Percentiles rank a stretch among this genome's conserved stretches.
Conservation (phyloP, 805 yeast species). For the Metschnikowia sp. region DNA sequence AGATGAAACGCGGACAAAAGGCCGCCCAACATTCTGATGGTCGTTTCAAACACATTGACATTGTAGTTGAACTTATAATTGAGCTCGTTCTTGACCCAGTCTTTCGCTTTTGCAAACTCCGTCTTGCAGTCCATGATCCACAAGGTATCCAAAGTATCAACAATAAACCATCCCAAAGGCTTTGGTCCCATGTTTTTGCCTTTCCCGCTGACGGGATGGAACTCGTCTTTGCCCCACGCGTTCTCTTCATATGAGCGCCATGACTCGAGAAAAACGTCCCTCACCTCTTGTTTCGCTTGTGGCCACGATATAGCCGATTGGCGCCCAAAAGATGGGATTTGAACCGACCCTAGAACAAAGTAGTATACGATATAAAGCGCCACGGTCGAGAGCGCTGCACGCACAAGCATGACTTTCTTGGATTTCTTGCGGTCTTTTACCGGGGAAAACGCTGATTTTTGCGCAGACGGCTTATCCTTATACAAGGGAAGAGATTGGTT, state of each 20-base stretch:
- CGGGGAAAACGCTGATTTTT: slow-evolving; percentile 8
- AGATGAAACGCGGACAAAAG: slow-evolving; percentile 77
- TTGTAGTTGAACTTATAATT: slow-evolving; percentile 67
- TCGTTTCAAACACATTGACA: slow-evolving; percentile 89
- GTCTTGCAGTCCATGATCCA: slow-evolving; percentile 68
- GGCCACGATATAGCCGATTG: slow-evolving; percentile 35
- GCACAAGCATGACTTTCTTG: slow-evolving; percentile 13
- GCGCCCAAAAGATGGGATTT: not conserved
- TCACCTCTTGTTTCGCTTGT: slow-evolving; percentile 53
- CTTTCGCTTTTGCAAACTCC: slow-evolving; percentile 59
- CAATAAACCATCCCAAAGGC: slow-evolving; percentile 92
- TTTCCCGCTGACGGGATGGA: slow-evolving; percentile 58
- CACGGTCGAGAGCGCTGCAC: slow-evolving; percentile 13
- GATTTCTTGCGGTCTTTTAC: slow-evolving; percentile 5
- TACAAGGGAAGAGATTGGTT: slow-evolving; percentile 16
- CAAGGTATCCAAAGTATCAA: slow-evolving; percentile 82
- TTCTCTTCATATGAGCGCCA: slow-evolving; percentile 73
- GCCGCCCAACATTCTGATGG: slow-evolving; percentile 92
- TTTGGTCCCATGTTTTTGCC: slow-evolving; percentile 73
- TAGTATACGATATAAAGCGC: slow-evolving; percentile 14
- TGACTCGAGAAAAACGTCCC: slow-evolving; percentile 63
- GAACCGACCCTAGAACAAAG: slow-evolving; percentile 1
- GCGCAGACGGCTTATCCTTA: slow-evolving; percentile 17
- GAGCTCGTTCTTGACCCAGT: slow-evolving; percentile 73
- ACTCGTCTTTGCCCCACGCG: slow-evolving; percentile 85